Evolutionary conservation across 1,139 yeast species (phyloP), one percentile per base, ranked within the genome.

Genomic region (Suhomyces anneliseae): DNA sequence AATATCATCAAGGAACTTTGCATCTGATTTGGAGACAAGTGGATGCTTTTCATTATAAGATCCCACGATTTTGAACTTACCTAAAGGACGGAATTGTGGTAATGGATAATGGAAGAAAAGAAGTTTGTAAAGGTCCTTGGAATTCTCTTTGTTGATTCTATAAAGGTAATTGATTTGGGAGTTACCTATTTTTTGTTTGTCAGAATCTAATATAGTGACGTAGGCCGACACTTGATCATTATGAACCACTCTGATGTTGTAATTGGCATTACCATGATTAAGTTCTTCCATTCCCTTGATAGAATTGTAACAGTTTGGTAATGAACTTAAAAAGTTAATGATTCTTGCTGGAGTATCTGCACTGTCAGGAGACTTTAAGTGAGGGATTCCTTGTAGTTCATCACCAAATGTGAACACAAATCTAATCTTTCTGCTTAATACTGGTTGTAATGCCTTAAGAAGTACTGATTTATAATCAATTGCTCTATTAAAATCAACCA

Each of bases 41-140:
- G 64, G 64, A 42, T 69, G 75, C 52, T 76, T 78, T 51, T 77
- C 79, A 52, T 76, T 72, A 54, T 77, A 79, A 7, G 65, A 52
- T 0, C 85, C 83, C 32, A 79, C 70, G 38, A 79, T 68, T 51
- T 74, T 71, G 55, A 79, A 79, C 37, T 65, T 65, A 0, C 79
- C 81, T 9, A 53, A 56, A 4, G 83, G 83, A 40, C 84, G 66
- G 57, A 72, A 79, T 56, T 79, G 79, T 3, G 79, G 78, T 29
- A 79, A 65, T 1, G 84, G 84, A 48, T 67, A 68, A 58, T 79
- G 82, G 58, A 77, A 74, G 52, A 79, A 79, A n/a, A 71, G 53
- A 33, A 74, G 55, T 54, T 71, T 72, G 51, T 64, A 68, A 31
- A 56, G 35, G 12, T 53, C 29, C 12, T 32, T 15, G 26, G 15